Conservation (phyloP, 225 moss, liverwort and hornwort genomes). For the Polytrichum formosum region DNA sequence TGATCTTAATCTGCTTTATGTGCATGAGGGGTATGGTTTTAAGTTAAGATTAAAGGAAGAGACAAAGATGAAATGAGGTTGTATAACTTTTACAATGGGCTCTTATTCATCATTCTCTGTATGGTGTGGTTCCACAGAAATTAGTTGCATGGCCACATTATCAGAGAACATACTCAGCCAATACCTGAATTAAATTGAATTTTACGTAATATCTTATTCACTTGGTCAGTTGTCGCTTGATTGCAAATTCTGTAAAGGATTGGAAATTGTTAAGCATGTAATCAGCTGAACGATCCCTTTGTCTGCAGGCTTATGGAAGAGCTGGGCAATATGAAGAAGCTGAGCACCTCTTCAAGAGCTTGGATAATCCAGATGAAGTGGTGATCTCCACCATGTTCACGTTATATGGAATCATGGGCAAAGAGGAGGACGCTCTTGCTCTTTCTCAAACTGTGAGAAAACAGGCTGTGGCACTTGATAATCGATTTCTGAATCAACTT, state of each 20-base stretch:
- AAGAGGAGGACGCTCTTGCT: conserved; percentile 28
- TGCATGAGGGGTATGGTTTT: no score
- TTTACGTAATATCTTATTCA: neutral
- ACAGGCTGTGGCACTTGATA: conserved; percentile 29
- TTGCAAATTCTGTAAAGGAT: neutral
- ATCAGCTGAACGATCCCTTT: conserved; percentile 9
- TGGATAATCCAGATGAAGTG: conserved; percentile 62
- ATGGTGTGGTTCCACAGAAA: neutral
- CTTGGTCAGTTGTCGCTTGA: neutral
- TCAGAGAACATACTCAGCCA: no score
- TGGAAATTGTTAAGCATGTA: conserved; percentile 8
- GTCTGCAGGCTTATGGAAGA: conserved; percentile 65
- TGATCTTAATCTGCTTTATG: no score
- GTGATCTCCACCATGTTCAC: conserved; percentile 57
- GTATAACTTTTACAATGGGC: no score
- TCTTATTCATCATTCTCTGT: no score
- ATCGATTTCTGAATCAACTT: conserved; percentile 52
- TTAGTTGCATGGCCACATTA: neutral
- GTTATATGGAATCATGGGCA: conserved; percentile 42
- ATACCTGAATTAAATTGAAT: no score
- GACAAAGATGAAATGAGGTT: no score
- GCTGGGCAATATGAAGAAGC: conserved; percentile 64
- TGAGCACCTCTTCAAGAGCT: conserved; percentile 55
- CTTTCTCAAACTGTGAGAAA: conserved; percentile 35
- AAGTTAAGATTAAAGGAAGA: no score